Conservation (phyloP, 768 basidiomycete genomes). For the Kwoniella sp. region DNA sequence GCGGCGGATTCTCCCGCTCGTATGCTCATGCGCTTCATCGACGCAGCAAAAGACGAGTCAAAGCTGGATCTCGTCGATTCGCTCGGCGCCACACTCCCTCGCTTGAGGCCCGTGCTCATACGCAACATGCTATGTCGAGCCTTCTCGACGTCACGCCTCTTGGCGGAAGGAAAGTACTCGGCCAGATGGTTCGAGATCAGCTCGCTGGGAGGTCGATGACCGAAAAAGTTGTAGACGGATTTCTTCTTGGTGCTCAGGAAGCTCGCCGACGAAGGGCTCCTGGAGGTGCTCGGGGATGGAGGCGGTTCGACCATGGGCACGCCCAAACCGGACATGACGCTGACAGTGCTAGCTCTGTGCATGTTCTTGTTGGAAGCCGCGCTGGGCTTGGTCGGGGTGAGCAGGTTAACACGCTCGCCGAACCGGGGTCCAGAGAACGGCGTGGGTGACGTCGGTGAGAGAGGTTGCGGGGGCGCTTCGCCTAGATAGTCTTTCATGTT, state of each 20-base stretch:
- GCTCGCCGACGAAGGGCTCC: slow-evolving; percentile 47
- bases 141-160: slow-evolving; percentile 83
- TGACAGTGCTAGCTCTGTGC: slow-evolving; percentile 90
- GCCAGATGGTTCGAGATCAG: slow-evolving; percentile 89
- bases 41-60: slow-evolving; percentile 8
- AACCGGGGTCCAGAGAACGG: slow-evolving; percentile 43
- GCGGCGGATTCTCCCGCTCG: slow-evolving; percentile 2
- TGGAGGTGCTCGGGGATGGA: slow-evolving; percentile 55
- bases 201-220: slow-evolving; percentile 94
- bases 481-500: slow-evolving; percentile 56
- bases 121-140: slow-evolving; percentile 86
- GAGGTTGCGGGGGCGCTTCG: slow-evolving; percentile 52
- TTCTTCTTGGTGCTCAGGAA: slow-evolving; percentile 47
- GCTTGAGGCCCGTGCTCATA: slow-evolving; percentile 48
- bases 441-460: slow-evolving; percentile 51
- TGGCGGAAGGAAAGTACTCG: slow-evolving; percentile 91
- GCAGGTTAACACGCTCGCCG: slow-evolving; percentile 34
- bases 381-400: slow-evolving; percentile 21
- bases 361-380: slow-evolving; percentile 55
- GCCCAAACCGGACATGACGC: slow-evolving; percentile 87
- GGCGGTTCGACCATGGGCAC: slow-evolving; percentile 67
- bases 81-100: slow-evolving; percentile 25
- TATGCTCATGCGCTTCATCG: slow-evolving; percentile 6
- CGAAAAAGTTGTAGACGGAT: slow-evolving; percentile 75
- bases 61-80: slow-evolving; percentile 14